These are phyloP conservation scores for Talaromyces borbonicus DNA, from an alignment of 495 filamentous ascomycete species.

Conservation along the genomic window DNA sequence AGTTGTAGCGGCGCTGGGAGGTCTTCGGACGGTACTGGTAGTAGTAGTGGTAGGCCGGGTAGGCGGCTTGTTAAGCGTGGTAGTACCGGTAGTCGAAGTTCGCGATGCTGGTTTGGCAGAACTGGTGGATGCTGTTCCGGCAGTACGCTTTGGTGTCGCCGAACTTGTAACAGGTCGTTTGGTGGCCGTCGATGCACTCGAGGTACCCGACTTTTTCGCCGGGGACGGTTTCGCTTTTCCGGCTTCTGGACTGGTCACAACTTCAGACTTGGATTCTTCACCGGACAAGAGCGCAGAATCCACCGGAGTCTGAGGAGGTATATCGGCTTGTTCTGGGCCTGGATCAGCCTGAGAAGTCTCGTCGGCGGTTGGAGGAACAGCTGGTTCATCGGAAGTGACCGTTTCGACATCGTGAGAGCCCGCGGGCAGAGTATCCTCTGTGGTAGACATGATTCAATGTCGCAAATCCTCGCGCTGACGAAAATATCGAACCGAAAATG, in stretches of 20 bases:
- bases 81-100: slow-evolving; percentile 20
- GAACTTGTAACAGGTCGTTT: slow-evolving; percentile 18
- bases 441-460: slow-evolving; percentile 1
- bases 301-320: slow-evolving; percentile 29
- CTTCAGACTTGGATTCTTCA: slow-evolving; percentile 18
- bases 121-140: slow-evolving; percentile 9
- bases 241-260: slow-evolving; percentile 31
- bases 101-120: slow-evolving; percentile 24
- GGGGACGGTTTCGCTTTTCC: slow-evolving; percentile 30
- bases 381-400: background rate
- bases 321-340: slow-evolving; percentile 20
- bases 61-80: slow-evolving; percentile 35
- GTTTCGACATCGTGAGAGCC: background rate
- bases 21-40: slow-evolving; percentile 27
- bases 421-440: background rate
- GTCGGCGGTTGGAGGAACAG: background rate
- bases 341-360: background rate
- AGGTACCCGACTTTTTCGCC: slow-evolving; percentile 10
- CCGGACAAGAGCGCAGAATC: slow-evolving; percentile 30
- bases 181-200: slow-evolving; percentile 1
- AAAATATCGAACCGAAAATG: background rate
- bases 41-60: slow-evolving; percentile 32
- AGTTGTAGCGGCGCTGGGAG: slow-evolving; percentile 29
- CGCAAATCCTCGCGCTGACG: background rate
- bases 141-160: slow-evolving; percentile 6